Conservation (phyloP, 495 filamentous ascomycete species). For the Penicillium bialowiezense region DNA sequence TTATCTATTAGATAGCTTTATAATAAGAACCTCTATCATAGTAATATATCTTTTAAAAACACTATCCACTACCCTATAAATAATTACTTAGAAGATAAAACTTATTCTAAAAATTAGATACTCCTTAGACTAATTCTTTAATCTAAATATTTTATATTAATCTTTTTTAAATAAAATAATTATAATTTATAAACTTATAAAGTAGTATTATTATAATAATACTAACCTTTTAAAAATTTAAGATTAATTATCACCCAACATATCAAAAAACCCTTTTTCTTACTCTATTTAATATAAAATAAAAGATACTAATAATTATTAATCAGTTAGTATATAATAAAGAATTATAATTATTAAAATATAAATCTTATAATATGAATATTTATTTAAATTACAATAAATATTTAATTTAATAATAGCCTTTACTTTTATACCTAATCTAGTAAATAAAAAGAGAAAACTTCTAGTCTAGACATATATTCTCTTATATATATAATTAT, state of each 20-base stretch:
- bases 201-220: slow-evolving; percentile 10
- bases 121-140: slow-evolving; percentile 21
- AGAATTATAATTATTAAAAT: background rate
- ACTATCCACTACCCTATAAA: slow-evolving; percentile 20
- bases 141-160: slow-evolving; percentile 3
- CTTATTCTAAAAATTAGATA: slow-evolving; percentile 15
- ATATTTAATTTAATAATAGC: slow-evolving; percentile 21
- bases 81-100: too few relatives aligned
- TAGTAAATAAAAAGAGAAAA: slow-evolving; percentile 18
- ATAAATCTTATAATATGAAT: slow-evolving; percentile 24
- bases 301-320: slow-evolving; percentile 10
- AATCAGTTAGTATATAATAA: slow-evolving; percentile 2
- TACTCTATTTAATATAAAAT: slow-evolving; percentile 18
- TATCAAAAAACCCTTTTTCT: slow-evolving; percentile 6
- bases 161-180: background rate
- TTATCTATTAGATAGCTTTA: slow-evolving; percentile 14
- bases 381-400: slow-evolving; percentile 19
- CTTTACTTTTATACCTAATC: slow-evolving; percentile 15
- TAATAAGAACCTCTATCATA: slow-evolving; percentile 13
- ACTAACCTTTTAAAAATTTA: slow-evolving; percentile 20
- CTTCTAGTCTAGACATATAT: slow-evolving; percentile 16
- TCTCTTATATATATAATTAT: slow-evolving; percentile 23
- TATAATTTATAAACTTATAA: slow-evolving; percentile 11
- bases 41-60: slow-evolving; percentile 21
- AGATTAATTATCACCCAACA: slow-evolving; percentile 20